Evolutionary conservation across 2,329 filamentous ascomycete genomes (phyloP).

Genomic region (Chaetomiaceae sp.): DNA sequence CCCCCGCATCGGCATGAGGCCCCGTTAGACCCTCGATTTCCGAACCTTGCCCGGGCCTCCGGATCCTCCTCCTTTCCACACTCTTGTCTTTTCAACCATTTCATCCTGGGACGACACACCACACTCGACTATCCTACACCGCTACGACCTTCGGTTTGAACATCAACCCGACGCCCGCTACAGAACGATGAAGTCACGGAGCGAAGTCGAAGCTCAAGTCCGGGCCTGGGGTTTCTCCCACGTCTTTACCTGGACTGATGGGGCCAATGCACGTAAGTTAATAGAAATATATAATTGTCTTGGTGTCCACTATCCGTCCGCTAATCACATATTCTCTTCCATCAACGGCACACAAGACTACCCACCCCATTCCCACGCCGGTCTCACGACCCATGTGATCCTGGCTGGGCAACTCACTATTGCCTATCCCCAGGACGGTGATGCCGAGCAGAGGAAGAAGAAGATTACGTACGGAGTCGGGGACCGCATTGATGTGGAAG

Average conservation of each 20-base stretch:
- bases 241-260: slow-evolving; percentile 69
- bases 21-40: too few relatives aligned
- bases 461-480: slow-evolving; percentile 58
- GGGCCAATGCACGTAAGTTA: slow-evolving; percentile 45
- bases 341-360: slow-evolving; percentile 42
- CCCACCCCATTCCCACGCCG: slow-evolving; percentile 59
- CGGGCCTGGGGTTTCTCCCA: slow-evolving; percentile 63
- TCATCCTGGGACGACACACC: too few relatives aligned
- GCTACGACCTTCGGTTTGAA: too few relatives aligned
- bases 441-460: slow-evolving; percentile 44
- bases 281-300: too few relatives aligned
- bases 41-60: too few relatives aligned
- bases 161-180: too few relatives aligned
- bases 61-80: too few relatives aligned
- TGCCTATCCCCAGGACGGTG: slow-evolving; percentile 56
- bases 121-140: too few relatives aligned
- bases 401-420: slow-evolving; percentile 61
- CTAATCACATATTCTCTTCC: too few relatives aligned
- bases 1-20: too few relatives aligned
- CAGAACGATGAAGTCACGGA: slow-evolving; percentile 36
- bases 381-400: slow-evolving; percentile 66
- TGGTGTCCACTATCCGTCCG: too few relatives aligned
- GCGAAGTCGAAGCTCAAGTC: slow-evolving; percentile 56
- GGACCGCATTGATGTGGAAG: slow-evolving; percentile 61
- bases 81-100: too few relatives aligned